Base-by-base conservation (phyloP, 2,329 filamentous ascomycete genomes). In the Ploettnerulaceae sp. region DNA sequence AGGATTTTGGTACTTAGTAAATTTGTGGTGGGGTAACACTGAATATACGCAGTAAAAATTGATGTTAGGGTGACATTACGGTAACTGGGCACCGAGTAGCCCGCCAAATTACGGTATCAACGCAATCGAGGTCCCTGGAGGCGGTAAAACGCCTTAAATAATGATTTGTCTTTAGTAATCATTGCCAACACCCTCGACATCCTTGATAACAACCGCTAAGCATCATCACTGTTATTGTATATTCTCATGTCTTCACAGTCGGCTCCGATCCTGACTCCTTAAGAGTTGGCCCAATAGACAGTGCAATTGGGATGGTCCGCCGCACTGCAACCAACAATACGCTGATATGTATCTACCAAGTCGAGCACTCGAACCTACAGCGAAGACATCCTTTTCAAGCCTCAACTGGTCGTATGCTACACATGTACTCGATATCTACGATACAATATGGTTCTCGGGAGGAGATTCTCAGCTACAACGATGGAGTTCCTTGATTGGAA, bases 401-500 rank as follows among this genome's bases (percentile, higher is more conserved):
- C 32, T 45, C 42, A 43, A 36, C 18, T 25, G 21, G 15, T 33
- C 39, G 9, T 22, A 32, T n/a, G 7, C 12, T 11, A 21, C 31
- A 12, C 15, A 17, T 28, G 21, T 17, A n/a, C 31, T 24, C 12
- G n/a, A 18, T 9, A 11, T 25, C 11, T 35, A 33, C 28, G 39
- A 35, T 18, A 9, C n/a, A 3, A 35, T 21, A 12, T 21, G 41
- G 26, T 21, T 42, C 4, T 38, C 31, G 35, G 25, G 35, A 41
- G 5, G 46, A 69, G 71, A 70, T 36, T 71, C 75, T 43, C 71
- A 74, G 7, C 66, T 82, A 18, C 74, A 78, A 55, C 72, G 82
- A 65, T 97, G 91, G 90, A 95, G 89, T 36, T 94, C 89, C 20
- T 73, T 97, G 44, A 97, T 98, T 62, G 93, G 93, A 58, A 96